Evolutionary conservation across 2,329 filamentous ascomycete species (phyloP), one percentile per base, ranked within the genome.

Genomic region (Paramyrothecium sp.): DNA sequence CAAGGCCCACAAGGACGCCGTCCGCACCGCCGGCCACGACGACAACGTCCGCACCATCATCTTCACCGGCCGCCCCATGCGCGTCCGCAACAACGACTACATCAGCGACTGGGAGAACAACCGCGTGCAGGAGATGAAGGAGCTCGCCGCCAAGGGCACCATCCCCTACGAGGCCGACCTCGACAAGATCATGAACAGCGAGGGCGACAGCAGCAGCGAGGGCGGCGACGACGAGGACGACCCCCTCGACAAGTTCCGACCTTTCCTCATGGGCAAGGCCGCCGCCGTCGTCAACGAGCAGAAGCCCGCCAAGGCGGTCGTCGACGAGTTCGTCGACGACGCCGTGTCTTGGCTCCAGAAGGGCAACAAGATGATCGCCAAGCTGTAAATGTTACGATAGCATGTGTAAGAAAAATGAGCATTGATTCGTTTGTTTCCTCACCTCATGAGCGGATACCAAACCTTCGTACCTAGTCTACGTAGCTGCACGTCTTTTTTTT

Each of bases 41-140:
- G 95, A 99, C 78, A 99, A 96, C 71, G 81, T 98, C 73, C 90
- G 92, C 72, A 99, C 95, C 53, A 91, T 98, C 75, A 99, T 99
- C 80, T 99, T 98, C 85, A 99, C 95, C 57, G 95, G 95, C 56
- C 91, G 95, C 58, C 95, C 95, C 38, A 83, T 99, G 71, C 91
- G 95, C 65, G 95, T 99, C 58, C 89, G 93, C 73, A 95, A 86
- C 72, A 99, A 98, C 81, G 76, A 89, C 7, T 99, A 99, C 78
- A 98, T 99, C 70, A 75, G 86, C 71, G 91, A 97, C 82, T 99
- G 95, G 95, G 94, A 99, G 80, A 89, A 89, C 69, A 95, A 98
- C 81, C 90, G 95, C 66, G 81, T 84, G 65, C 79, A 85, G 44
- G 95, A 99, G 82, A 97, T 99, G 76, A 96, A 93, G 83, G 85